A percentile compares a stretch with the other conserved stretches of the same genome.
These are phyloP conservation scores for Yamadazyma triangularis DNA, from an alignment of 1,139 yeast genomes.

Conservation along the genomic window DNA sequence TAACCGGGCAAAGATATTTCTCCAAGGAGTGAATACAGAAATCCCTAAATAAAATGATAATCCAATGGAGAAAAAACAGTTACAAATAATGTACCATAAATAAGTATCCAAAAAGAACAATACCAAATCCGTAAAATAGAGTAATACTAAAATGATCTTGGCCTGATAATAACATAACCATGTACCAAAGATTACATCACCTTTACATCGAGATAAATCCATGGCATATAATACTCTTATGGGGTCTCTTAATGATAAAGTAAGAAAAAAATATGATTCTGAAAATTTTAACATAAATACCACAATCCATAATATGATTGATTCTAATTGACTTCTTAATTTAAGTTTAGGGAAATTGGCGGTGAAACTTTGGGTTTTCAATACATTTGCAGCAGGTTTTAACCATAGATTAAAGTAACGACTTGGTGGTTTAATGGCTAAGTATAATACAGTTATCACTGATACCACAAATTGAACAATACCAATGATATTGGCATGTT, in stretches of 20 bases:
- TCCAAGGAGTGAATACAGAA: constrained; percentile 85
- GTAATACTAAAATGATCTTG: constrained; percentile 47
- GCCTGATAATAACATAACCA: constrained; percentile 60
- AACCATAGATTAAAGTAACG: constrained; percentile 34
- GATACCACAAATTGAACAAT: constrained; percentile 59
- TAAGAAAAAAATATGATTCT: constrained; percentile 79
- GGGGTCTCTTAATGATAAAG: constrained; percentile 77
- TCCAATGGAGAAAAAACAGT: constrained; percentile 65
- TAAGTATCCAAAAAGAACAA: constrained; percentile 82
- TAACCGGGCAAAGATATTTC: constrained; percentile 66
- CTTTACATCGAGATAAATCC: constrained; percentile 57
- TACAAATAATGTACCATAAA: constrained; percentile 83
- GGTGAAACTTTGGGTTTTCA: constrained; percentile 6
- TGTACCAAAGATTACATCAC: constrained; percentile 50
- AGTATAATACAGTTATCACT: constrained; percentile 53
- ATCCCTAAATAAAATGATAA: constrained; percentile 71
- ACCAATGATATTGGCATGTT: constrained; percentile 47
- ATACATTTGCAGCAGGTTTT: constrained; percentile 1
- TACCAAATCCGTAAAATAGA: constrained; percentile 63
- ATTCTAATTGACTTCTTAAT: constrained; percentile 49
- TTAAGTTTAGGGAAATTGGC: constrained; percentile 47
- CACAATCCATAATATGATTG: constrained; percentile 61
- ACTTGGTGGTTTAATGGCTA: constrained; percentile 52
- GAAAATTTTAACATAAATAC: constrained; percentile 69
- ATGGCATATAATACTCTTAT: constrained; percentile 60